Conservation (phyloP, 148 eudicot species). For the Nepenthes mirabilis region DNA sequence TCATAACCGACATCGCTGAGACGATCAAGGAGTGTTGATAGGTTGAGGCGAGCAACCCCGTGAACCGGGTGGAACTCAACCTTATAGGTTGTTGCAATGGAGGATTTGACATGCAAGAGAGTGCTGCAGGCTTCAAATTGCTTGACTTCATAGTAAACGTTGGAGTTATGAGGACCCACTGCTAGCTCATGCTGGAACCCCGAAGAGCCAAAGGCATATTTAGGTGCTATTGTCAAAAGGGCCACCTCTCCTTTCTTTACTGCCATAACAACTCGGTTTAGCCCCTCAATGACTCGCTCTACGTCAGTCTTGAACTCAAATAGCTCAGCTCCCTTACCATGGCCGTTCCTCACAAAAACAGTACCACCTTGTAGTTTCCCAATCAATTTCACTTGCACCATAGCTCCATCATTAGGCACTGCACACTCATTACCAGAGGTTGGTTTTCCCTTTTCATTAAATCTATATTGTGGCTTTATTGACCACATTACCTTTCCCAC, state of each 20-base stretch:
- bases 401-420: too few relatives aligned
- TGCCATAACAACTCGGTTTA: slow-evolving; percentile 57
- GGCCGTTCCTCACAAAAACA: slow-evolving; percentile 55
- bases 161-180: slow-evolving; percentile 53
- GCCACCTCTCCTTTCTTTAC: slow-evolving; percentile 89
- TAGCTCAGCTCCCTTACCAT: slow-evolving; percentile 28
- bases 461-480: too few relatives aligned
- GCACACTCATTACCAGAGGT: too few relatives aligned
- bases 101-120: too few relatives aligned
- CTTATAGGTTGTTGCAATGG: too few relatives aligned
- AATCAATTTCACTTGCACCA: slow-evolving; percentile 41
- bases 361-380: slow-evolving; percentile 80
- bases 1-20: too few relatives aligned
- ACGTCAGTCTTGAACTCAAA: slow-evolving; percentile 64
- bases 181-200: slow-evolving; percentile 62
- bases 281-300: slow-evolving; percentile 69
- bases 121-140: too few relatives aligned
- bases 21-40: too few relatives aligned
- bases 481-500: too few relatives aligned
- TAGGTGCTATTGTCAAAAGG: slow-evolving; percentile 41
- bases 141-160: slow-evolving; percentile 55
- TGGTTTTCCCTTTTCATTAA: too few relatives aligned
- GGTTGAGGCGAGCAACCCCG: too few relatives aligned
- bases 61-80: too few relatives aligned
- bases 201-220: slow-evolving; percentile 50